Evolutionary conservation across 2,329 filamentous ascomycete species (phyloP).

Genomic region (Chalara sp.): DNA sequence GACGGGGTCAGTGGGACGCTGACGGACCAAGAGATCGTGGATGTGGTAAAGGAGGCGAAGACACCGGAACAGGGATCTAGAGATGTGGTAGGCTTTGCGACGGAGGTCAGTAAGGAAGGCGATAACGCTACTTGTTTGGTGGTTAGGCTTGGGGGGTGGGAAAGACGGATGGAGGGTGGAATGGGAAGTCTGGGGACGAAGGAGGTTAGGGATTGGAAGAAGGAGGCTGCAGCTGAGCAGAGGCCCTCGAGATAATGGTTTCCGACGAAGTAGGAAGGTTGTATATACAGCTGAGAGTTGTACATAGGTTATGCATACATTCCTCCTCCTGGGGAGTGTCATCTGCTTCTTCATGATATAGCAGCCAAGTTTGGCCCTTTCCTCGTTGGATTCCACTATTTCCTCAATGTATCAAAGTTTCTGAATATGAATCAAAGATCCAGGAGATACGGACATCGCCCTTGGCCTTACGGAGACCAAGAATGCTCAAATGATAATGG

Average conservation of each 20-base stretch:
- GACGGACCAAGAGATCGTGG: constrained; percentile 90
- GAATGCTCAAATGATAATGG: too few species aligned
- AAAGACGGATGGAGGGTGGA: constrained; percentile 73
- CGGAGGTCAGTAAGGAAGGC: constrained; percentile 59
- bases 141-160: constrained; percentile 62
- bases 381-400: too few species aligned
- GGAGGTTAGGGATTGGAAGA: constrained; percentile 80
- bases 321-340: too few species aligned
- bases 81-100: constrained; percentile 79
- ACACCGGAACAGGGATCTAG: constrained; percentile 82
- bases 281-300: too few species aligned
- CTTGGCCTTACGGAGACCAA: too few species aligned
- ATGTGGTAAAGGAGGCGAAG: constrained; percentile 86
- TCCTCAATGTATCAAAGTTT: too few species aligned
- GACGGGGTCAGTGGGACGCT: constrained; percentile 86
- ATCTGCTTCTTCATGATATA: too few species aligned
- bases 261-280: too few species aligned
- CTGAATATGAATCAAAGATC: too few species aligned
- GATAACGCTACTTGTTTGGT: constrained; percentile 66
- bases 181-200: constrained; percentile 85
- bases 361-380: too few species aligned
- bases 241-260: constrained; percentile 32
- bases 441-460: too few species aligned
- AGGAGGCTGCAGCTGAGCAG: constrained; percentile 74
- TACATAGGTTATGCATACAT: too few species aligned